These are phyloP conservation scores for Nematodospora anomalae DNA, from an alignment of 1,139 yeast species.

Conservation along the genomic window DNA sequence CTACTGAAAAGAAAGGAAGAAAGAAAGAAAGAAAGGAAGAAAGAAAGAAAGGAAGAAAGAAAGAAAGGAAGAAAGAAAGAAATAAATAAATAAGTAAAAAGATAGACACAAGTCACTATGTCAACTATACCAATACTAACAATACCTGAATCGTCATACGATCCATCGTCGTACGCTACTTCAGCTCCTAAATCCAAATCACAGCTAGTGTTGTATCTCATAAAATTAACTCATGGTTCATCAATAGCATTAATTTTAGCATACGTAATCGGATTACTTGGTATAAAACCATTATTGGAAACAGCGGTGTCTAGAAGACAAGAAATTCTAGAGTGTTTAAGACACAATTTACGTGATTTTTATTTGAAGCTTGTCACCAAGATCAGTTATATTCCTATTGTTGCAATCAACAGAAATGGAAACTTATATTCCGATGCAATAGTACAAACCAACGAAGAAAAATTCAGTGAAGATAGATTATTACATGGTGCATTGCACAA, in stretches of 20 bases:
- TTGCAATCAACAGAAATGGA: conserved; percentile 33
- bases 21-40: too few relatives aligned
- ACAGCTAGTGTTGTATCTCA: conserved; percentile 27
- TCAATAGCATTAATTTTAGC: conserved; percentile 31
- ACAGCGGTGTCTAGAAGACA: conserved; percentile 29
- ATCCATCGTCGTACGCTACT: conserved; percentile 26
- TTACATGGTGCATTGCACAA: conserved; percentile 24
- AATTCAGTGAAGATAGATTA: conserved; percentile 27
- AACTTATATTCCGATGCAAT: conserved; percentile 42
- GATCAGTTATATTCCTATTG: conserved; percentile 44
- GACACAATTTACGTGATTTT: conserved; percentile 36
- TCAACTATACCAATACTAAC: conserved; percentile 35
- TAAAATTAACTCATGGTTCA: conserved; percentile 39
- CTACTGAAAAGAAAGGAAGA: too few relatives aligned
- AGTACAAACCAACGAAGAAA: conserved; percentile 33
- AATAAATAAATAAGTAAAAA: too few relatives aligned
- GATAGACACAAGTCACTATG: conserved; percentile 11
- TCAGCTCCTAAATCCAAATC: conserved; percentile 24
- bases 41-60: too few relatives aligned
- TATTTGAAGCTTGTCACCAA: conserved; percentile 36
- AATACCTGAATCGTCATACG: conserved; percentile 46
- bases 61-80: too few relatives aligned
- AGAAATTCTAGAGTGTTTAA: conserved; percentile 36
- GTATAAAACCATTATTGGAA: conserved; percentile 39
- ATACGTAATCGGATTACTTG: conserved; percentile 35